These are phyloP conservation scores for Symmetrospora coprosmae DNA, from an alignment of 768 basidiomycete genomes.

Conservation along the genomic window DNA sequence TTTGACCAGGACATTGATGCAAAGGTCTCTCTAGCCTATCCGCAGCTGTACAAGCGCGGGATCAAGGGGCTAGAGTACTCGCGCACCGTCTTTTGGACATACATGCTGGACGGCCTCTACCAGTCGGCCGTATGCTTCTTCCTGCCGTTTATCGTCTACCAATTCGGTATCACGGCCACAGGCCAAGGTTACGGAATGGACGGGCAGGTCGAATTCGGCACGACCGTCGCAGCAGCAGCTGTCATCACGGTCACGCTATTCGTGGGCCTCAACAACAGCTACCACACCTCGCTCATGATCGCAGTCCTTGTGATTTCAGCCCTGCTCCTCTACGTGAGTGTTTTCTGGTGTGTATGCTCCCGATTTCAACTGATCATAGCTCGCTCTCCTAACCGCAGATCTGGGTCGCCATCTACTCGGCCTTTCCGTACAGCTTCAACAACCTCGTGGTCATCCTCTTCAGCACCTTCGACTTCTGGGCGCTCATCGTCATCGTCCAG, in stretches of 20 bases:
- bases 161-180: slow-evolving; percentile 53
- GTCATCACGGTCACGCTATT: slow-evolving; percentile 78
- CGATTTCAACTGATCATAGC: not conserved
- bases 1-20: slow-evolving; percentile 94
- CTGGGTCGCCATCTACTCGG: slow-evolving; percentile 64
- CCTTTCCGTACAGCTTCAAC: slow-evolving; percentile 58
- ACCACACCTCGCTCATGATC: slow-evolving; percentile 48
- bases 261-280: slow-evolving; percentile 75
- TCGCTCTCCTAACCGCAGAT: slow-evolving; percentile 59
- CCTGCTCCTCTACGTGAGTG: slow-evolving; percentile 28
- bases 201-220: slow-evolving; percentile 73
- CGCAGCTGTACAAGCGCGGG: slow-evolving; percentile 87
- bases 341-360: not conserved
- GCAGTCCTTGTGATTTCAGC: slow-evolving; percentile 34
- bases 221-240: slow-evolving; percentile 72
- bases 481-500: slow-evolving; percentile 55
- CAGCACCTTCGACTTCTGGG: slow-evolving; percentile 70
- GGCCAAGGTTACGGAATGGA: slow-evolving; percentile 65
- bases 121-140: slow-evolving; percentile 52
- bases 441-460: slow-evolving; percentile 61
- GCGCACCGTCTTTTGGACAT: slow-evolving; percentile 76
- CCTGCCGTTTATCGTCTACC: slow-evolving; percentile 51
- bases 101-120: slow-evolving; percentile 87
- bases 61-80: slow-evolving; percentile 90
- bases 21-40: slow-evolving; percentile 75